phyloP scores from a whole-genome alignment of 495 filamentous ascomycete species.

The Monascus purpureus region DNA sequence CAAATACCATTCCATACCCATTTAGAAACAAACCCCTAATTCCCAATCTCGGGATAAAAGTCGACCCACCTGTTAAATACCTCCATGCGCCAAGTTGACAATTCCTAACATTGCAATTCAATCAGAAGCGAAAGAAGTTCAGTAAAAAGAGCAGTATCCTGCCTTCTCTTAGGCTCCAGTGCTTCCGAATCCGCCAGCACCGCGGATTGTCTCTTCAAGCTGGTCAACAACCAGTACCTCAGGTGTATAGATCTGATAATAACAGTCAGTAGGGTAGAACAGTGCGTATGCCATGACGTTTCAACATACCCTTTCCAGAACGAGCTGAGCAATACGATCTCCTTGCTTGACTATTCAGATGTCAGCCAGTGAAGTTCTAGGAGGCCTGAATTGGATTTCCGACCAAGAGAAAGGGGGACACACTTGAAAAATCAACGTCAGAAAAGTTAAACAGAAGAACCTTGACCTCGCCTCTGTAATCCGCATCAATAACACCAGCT shows the following conservation, averaged over 20 bases:
- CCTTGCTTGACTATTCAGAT: constrained; percentile 51
- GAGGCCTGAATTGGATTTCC: not conserved
- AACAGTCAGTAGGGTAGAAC: too few relatives aligned
- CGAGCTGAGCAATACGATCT: constrained; percentile 83
- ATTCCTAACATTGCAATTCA: too few relatives aligned
- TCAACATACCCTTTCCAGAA: constrained; percentile 58
- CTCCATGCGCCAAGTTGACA: too few relatives aligned
- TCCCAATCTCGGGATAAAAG: too few relatives aligned
- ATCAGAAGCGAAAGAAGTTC: too few relatives aligned
- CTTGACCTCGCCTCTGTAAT: constrained; percentile 89
- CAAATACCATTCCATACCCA: too few relatives aligned
- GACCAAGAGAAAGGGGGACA: not conserved
- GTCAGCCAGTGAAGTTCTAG: too few relatives aligned
- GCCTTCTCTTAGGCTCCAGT: constrained; percentile 41
- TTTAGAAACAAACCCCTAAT: too few relatives aligned
- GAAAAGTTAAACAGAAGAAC: constrained; percentile 87
- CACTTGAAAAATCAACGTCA: constrained; percentile 59
- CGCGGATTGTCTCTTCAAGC: constrained; percentile 80
- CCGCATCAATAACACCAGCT: constrained; percentile 92
- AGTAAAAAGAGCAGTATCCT: too few relatives aligned
- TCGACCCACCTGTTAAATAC: too few relatives aligned
- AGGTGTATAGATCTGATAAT: constrained; percentile 68
- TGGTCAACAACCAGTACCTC: constrained; percentile 77
- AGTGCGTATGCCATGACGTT: too few relatives aligned
- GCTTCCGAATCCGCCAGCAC: constrained; percentile 87